These are phyloP conservation scores for Cyphellophora europaea DNA, from an alignment of 2,329 filamentous ascomycete species.

Conservation along the genomic window DNA sequence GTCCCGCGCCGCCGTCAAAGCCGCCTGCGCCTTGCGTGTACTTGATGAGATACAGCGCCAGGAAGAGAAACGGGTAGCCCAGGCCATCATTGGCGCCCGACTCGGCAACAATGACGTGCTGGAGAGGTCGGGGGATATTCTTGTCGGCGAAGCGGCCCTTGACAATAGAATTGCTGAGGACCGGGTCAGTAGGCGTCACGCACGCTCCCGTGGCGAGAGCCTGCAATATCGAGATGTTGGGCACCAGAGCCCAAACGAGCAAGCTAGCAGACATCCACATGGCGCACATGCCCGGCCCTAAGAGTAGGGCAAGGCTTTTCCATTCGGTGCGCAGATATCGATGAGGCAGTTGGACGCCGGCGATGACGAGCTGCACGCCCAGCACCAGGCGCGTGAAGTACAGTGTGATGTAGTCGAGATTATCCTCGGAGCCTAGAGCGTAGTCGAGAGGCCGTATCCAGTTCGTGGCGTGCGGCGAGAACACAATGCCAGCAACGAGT, in stretches of 20 bases:
- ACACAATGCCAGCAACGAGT: constrained; percentile 64
- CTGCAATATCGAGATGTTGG: constrained; percentile 62
- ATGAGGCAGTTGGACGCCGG: constrained; percentile 77
- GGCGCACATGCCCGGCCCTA: constrained; percentile 72
- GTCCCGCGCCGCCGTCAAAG: constrained; percentile 48
- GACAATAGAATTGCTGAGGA: constrained; percentile 80
- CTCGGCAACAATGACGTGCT: constrained; percentile 72
- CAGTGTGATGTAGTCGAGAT: constrained; percentile 64
- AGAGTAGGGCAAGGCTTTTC: constrained; percentile 62
- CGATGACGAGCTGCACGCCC: constrained; percentile 81
- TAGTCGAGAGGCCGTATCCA: constrained; percentile 69
- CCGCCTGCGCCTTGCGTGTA: constrained; percentile 53
- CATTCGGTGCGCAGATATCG: constrained; percentile 72
- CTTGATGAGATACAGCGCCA: constrained; percentile 75
- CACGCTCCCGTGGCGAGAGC: constrained; percentile 74
- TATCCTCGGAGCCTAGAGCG: constrained; percentile 46
- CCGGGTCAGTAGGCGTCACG: constrained; percentile 85
- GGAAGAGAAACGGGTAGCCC: constrained; percentile 80
- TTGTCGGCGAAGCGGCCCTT: constrained; percentile 91
- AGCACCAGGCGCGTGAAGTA: constrained; percentile 81
- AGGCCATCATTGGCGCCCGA: constrained; percentile 83
- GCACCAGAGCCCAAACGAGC: constrained; percentile 67
- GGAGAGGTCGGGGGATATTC: constrained; percentile 72
- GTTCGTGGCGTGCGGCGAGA: constrained; percentile 70
- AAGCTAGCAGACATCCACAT: constrained; percentile 85